phyloP scores from a whole-genome alignment of 176 grass and related monocot genomes.

The Bromus sterilis region DNA sequence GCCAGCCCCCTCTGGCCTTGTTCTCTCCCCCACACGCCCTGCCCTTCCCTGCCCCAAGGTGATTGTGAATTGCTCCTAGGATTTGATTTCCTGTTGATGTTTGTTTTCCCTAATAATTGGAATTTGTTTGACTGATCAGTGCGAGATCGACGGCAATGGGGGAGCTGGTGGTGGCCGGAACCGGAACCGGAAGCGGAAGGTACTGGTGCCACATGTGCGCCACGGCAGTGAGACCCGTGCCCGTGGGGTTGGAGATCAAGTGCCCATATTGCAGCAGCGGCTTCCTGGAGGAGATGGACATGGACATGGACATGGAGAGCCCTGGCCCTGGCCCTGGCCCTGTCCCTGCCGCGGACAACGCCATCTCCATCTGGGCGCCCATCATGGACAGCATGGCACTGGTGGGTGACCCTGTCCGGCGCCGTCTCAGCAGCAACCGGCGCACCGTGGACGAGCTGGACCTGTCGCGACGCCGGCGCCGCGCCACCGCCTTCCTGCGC shows the following conservation, averaged over 20 bases:
- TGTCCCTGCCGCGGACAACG: slow-evolving; percentile 14
- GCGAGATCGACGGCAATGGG: slow-evolving; percentile 36
- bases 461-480: slow-evolving; percentile 28
- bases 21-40: slow-evolving; percentile 25
- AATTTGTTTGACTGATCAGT: not conserved
- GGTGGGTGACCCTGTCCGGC: slow-evolving; percentile 36
- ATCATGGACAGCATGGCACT: slow-evolving; percentile 49
- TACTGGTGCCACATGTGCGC: slow-evolving; percentile 91
- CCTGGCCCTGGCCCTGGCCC: too few relatives aligned
- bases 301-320: too few relatives aligned
- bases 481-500: slow-evolving; percentile 39
- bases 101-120: not conserved
- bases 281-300: slow-evolving; percentile 87
- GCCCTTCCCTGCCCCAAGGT: too few relatives aligned
- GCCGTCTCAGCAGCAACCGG: slow-evolving; percentile 23
- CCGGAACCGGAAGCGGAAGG: too few relatives aligned
- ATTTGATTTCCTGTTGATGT: too few relatives aligned
- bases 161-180: slow-evolving; percentile 30
- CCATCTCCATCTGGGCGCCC: slow-evolving; percentile 53
- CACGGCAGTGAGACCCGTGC: slow-evolving; percentile 47
- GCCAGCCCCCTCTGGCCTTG: slow-evolving; percentile 21
- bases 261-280: slow-evolving; percentile 76
- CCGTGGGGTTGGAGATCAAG: slow-evolving; percentile 48
- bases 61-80: too few relatives aligned
- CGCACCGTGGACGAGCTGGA: slow-evolving; percentile 17